Evolutionary conservation across 116 monocot species (phyloP), one percentile per base, ranked within the genome.

Genomic region (Thalassia testudinum): DNA sequence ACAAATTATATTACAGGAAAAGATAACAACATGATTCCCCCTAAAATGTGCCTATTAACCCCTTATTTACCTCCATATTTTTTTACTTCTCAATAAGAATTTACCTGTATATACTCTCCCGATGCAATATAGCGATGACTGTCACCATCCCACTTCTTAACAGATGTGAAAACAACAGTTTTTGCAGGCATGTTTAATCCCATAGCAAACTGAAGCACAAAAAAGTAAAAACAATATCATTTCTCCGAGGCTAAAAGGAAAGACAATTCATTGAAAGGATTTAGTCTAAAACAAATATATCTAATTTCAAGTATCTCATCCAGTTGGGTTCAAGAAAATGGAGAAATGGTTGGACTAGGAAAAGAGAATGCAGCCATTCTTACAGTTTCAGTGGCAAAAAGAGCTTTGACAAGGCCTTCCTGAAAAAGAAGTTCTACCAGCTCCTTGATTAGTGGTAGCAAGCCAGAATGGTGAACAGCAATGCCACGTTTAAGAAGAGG

Each of bases 171-270:
- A 11, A 91, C 82, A 56, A 91, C 85, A 21, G 86, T 91, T 64
- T 91, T 91, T 29, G 91, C 91, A 53, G 85, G 91, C 86, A 91
- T 91, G 67, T 91, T 91, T 54, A 91, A 65, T 40, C 86, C 91
- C 86, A 91, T 85, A 37, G 91, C 91, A 79, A 91, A 91, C 86
- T 85, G 70, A 34, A 43, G 27, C 43, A 64, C 7, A 14, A 40
- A n/a, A n/a, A n/a, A n/a, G n/a, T n/a, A n/a, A n/a, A n/a, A n/a
- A n/a, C n/a, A n/a, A n/a, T 38, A 38, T 38, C 13, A 38, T 38
- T 38, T 13, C 5, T 38, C 10, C 38, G 5, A 38, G 13, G 13
- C 38, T 38, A 38, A 38, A 38, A 38, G 5, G 13, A 38, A 38
- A 38, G 10, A 38, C 5, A 38, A 38, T 38, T 13, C 38, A 38